A percentile compares a stretch with the other conserved stretches of the same genome.
phyloP scores from a whole-genome alignment of 2,329 filamentous ascomycete genomes.

The Fusarium verticillioides region DNA sequence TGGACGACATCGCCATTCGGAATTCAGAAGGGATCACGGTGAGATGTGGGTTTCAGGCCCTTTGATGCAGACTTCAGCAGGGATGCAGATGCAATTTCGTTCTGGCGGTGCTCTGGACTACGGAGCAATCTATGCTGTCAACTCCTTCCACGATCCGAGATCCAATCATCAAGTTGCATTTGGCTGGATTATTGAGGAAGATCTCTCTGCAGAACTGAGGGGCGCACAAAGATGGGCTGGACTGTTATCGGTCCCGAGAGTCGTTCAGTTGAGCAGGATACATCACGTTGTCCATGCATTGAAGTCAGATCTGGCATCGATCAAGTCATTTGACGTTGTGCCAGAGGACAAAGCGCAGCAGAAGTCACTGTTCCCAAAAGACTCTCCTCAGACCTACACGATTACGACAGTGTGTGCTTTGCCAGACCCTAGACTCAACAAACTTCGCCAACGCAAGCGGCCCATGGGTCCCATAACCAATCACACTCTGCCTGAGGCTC shows the following conservation, averaged over 20 bases:
- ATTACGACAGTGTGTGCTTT: not conserved
- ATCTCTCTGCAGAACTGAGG: not conserved
- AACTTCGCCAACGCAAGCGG: not conserved
- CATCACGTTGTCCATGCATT: not conserved
- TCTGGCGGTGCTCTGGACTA: not conserved
- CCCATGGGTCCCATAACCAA: not conserved
- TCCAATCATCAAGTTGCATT: not conserved
- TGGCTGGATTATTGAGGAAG: not conserved
- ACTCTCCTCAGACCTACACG: not conserved
- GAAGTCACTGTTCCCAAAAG: rapidly evolving
- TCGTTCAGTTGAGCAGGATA: not conserved
- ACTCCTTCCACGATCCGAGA: not conserved
- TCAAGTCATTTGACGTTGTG: not conserved
- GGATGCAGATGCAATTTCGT: not conserved
- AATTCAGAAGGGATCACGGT: not conserved
- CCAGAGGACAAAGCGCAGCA: not conserved
- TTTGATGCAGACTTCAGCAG: not conserved
- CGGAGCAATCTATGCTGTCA: not conserved
- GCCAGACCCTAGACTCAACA: not conserved
- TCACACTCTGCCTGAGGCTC: no score
- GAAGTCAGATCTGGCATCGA: not conserved
- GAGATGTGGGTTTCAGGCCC: not conserved
- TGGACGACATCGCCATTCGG: not conserved
- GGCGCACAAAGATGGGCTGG: not conserved
- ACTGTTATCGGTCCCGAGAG: not conserved